Percentiles rank a stretch among this genome's conserved stretches.
Conservation (phyloP, 2,329 filamentous ascomycete genomes). For the Teratosphaeria nubilosa region DNA sequence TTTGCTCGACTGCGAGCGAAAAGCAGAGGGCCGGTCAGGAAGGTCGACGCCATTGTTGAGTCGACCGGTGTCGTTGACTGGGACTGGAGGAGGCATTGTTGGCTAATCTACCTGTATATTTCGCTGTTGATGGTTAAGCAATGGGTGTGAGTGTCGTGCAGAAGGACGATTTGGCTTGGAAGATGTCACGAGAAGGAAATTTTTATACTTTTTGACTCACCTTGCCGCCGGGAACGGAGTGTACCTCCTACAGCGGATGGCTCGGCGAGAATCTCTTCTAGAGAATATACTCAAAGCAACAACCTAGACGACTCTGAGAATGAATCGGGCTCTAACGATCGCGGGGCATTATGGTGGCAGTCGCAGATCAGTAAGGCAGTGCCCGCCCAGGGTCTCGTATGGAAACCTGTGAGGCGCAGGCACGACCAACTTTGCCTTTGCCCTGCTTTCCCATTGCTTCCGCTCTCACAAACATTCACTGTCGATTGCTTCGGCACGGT, state of each 20-base stretch:
- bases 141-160: not conserved
- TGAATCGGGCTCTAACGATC: not conserved
- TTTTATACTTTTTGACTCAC: constrained; percentile 1
- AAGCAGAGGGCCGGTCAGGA: constrained; percentile 5
- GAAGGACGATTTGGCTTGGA: not conserved
- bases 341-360: not conserved
- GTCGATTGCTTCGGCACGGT: not conserved
- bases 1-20: constrained; percentile 7
- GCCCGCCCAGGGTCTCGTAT: not conserved
- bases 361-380: not conserved
- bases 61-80: constrained; percentile 1
- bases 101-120: not conserved
- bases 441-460: not conserved
- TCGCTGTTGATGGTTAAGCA: not conserved
- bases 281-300: not conserved
- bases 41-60: constrained; percentile 3
- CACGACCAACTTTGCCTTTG: not conserved
- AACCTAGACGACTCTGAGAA: not conserved
- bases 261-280: not conserved
- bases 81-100: constrained; percentile 1
- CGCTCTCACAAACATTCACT: not conserved
- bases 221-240: not conserved
- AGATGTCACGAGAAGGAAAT: not conserved
- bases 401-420: not conserved
- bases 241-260: not conserved